Conservation (phyloP, 2,329 filamentous ascomycete species). For the Fusarium zealandicum region DNA sequence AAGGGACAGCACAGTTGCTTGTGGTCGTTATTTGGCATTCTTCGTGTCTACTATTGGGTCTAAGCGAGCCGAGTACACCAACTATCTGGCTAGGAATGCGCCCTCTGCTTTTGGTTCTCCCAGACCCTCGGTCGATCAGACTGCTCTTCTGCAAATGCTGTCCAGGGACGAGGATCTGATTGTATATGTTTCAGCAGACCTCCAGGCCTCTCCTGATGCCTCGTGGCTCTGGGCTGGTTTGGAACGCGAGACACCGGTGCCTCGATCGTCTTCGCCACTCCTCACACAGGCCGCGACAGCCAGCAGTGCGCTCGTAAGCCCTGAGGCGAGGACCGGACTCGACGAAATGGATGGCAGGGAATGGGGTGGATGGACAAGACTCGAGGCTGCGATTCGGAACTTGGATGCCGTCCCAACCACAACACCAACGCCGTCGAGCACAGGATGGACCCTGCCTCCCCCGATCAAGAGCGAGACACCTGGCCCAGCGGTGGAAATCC, state of each 20-base stretch:
- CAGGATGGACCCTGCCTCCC: conserved; percentile 46
- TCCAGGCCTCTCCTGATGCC: conserved; percentile 79
- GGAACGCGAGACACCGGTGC: conserved; percentile 55
- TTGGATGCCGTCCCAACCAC: conserved; percentile 39
- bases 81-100: conserved; percentile 47
- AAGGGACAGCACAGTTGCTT: conserved; percentile 76
- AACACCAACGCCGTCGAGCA: conserved; percentile 44
- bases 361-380: conserved; percentile 82
- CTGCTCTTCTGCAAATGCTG: conserved; percentile 44
- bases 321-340: conserved; percentile 59
- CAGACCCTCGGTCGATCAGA: conserved; percentile 44
- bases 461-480: conserved; percentile 49
- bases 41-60: conserved; percentile 74
- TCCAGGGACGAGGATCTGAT: conserved; percentile 83
- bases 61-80: conserved; percentile 57
- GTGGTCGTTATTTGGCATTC: conserved; percentile 82
- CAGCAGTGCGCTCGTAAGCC: conserved; percentile 52
- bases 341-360: conserved; percentile 66
- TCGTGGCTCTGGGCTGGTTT: conserved; percentile 83
- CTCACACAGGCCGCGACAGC: conserved; percentile 31
- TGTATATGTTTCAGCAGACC: conserved; percentile 83
- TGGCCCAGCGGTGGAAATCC: conserved; percentile 38
- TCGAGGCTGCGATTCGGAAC: conserved; percentile 61
- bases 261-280: conserved; percentile 31
- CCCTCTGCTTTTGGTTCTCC: conserved; percentile 44